Conservation (phyloP, 257 asterid genomes). For the Cynanchum wilfordii region DNA sequence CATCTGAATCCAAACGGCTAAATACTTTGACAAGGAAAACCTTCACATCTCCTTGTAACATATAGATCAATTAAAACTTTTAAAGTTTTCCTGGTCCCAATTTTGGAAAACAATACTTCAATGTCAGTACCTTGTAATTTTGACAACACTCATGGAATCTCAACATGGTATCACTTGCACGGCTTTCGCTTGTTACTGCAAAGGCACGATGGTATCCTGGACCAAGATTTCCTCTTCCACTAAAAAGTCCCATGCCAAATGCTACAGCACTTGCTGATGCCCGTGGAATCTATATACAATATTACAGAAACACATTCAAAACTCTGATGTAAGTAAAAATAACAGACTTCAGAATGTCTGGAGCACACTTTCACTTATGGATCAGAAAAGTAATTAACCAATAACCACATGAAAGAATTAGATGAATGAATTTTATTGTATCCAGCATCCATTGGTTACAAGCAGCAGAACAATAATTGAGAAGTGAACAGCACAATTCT, state of each 20-base stretch:
- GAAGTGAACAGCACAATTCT: not conserved
- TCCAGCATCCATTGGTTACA: not conserved
- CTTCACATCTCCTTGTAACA: not conserved
- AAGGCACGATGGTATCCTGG: slow-evolving; percentile 82
- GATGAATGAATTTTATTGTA: not conserved
- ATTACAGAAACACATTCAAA: not conserved
- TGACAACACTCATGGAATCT: slow-evolving; percentile 96
- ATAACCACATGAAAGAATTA: not conserved
- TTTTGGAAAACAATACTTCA: not conserved
- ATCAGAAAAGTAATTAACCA: not conserved
- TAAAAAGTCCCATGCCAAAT: slow-evolving; percentile 94
- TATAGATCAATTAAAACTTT: not conserved
- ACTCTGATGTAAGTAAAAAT: not conserved
- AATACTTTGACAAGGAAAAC: not conserved
- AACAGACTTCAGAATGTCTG: not conserved
- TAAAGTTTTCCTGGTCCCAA: not conserved
- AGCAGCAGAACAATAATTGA: not conserved
- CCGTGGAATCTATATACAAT: slow-evolving; percentile 57
- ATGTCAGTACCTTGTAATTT: slow-evolving; percentile 73
- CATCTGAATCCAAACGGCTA: not conserved
- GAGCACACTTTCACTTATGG: not conserved
- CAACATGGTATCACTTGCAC: slow-evolving; percentile 84
- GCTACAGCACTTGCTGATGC: slow-evolving; percentile 98
- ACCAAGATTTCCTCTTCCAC: slow-evolving; percentile 79
- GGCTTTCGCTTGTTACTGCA: slow-evolving; percentile 93